Evolutionary conservation across 2,329 filamentous ascomycete species (phyloP), one percentile per base, ranked within the genome.

Genomic region (Penicillium sp.): DNA sequence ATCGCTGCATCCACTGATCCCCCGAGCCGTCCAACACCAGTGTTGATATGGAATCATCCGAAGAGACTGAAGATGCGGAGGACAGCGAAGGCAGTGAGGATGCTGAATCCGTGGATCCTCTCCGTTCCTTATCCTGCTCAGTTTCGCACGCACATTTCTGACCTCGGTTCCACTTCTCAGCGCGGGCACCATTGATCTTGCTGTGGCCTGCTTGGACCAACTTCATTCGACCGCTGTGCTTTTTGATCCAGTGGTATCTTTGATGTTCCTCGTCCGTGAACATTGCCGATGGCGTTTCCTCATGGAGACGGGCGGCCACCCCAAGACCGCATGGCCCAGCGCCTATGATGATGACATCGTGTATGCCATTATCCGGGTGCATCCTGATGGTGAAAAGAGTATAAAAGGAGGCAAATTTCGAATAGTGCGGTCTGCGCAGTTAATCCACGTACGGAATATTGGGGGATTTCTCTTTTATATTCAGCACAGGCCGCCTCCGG

Each of bases 231-330:
- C 78, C 78, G 25, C 80, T 79, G 63, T 89, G 81, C 50, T 84
- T 86, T 51, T 79, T 79, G 50, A 90, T 85, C 86, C 88, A 91
- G 68, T 89, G 84, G 66, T 89, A 92, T n/a, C 89, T 80, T 38
- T 86, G 83, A 63, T 92, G 88, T 64, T 92, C 89, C 59, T 89
- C 87, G 64, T 92, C 88, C 0, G 89, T 92, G 71, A 92, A 92
- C 46, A 91, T 82, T 1, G 89, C 88, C 0, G 86, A 89, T 0
- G 89, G 89, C 0, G 87, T 88, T 48, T 80, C 78, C 69, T 92
- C 89, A 38, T 81, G 80, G 1, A 92, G 79, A 4, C 89, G 81
- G 1, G 88, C 84, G 8, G 89, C 87, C 5, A 88, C 82, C 5
- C 87, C 87, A 3, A 92, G 82, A 4, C 88, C 88, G 57, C 84